Base-by-base conservation (phyloP, 176 grass and related monocot genomes). In the Aechmea fasciata region DNA sequence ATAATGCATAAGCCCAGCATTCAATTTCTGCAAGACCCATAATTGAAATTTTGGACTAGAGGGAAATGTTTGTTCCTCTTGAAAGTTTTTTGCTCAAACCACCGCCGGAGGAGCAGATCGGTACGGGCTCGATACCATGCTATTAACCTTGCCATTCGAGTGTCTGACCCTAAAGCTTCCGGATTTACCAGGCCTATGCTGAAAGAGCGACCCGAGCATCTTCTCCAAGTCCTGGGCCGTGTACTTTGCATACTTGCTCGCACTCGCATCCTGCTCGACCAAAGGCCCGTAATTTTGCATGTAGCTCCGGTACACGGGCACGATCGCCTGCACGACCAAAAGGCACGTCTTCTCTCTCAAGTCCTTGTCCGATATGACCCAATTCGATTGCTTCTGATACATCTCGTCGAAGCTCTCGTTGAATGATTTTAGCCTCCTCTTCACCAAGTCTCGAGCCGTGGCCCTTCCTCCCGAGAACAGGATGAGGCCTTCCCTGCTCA, bases 211-310 rank as follows among this genome's bases (percentile, higher is more conserved):
- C 23, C 76, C 65, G 2, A 96, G 81, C 85, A 96, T 89, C 68
- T 88, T 89, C 77, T 92, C 92, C 76, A 96, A 64, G 62, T 57
- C 76, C 71, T 96, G 81, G 1, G 90, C 83, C 0, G 92, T 92
- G 72, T 87, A 92, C 69, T 91, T 96, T 11, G 87, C 81, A 72
- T 96, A 96, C 75, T 85, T 96, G 77, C 83, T 78, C 1, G 80
- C 73, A 29, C 78, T 85, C 13, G 62, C 82, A 71, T 96, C 92
- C 71, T 92, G 92, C 50, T 92, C 92, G 61, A 96, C 88, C 6
- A 96, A 82, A 23, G 92, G 92, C 11, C 92, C 92, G 49, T 96
- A 96, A 67, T 87, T 91, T 79, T 96, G 92, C 92, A 96, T 85
- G 77, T 91, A 96, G 75, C 92, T 96, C 73, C 92, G 63, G 76